Conservation (phyloP, 768 basidiomycete species). For the Nidularia pulvinata region DNA sequence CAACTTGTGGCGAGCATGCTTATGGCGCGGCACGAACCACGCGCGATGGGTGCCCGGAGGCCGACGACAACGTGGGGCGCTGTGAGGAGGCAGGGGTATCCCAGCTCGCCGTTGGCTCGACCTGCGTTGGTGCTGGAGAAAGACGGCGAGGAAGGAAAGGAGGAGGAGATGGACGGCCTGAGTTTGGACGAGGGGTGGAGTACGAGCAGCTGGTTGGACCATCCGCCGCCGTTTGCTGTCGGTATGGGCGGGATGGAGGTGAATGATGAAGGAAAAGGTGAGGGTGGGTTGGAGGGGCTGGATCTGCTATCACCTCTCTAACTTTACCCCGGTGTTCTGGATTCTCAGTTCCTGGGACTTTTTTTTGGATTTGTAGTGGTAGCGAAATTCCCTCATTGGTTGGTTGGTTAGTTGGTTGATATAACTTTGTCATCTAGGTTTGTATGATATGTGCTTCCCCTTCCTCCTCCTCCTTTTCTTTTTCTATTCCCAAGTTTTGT, state of each 20-base stretch:
- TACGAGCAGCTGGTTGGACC: neutral
- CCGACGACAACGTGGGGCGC: no score
- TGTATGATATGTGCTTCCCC: neutral
- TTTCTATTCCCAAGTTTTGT: neutral
- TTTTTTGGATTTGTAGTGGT: neutral
- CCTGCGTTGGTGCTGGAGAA: neutral
- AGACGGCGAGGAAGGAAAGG: neutral
- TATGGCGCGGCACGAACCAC: constrained; percentile 18
- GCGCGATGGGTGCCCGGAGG: neutral
- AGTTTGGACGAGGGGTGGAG: no score
- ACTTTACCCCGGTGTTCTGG: neutral
- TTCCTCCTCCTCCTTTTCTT: neutral
- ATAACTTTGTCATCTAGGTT: no score
- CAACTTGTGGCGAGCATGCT: constrained; percentile 40
- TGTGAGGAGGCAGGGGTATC: neutral
- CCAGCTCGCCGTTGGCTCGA: neutral
- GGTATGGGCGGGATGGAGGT: no score
- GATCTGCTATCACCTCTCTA: neutral
- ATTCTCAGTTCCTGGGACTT: neutral
- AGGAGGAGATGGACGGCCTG: neutral
- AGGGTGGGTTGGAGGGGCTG: neutral
- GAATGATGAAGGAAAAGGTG: neutral
- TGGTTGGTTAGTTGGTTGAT: no score
- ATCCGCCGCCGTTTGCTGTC: neutral
- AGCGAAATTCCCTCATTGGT: no score